Conservation (phyloP, 1,284 basidiomycete species). For the Puccinia sorghi region DNA sequence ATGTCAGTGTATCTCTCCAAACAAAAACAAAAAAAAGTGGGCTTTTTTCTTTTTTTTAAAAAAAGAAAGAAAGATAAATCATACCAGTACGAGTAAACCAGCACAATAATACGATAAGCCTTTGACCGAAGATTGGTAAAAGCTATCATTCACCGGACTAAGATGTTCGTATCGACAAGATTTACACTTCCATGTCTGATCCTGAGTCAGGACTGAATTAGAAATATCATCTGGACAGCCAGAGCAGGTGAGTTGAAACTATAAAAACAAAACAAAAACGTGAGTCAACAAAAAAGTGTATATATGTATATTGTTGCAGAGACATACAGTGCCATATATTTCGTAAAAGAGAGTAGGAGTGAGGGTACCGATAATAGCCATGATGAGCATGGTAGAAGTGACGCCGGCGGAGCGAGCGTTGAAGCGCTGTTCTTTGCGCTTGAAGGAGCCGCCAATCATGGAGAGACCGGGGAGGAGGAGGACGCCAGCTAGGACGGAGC, state of each 20-base stretch:
- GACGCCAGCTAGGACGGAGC: conserved; percentile 89
- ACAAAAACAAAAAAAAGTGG: conserved; percentile 48
- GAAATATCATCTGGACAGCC: conserved; percentile 69
- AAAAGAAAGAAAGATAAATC: conserved; percentile 56
- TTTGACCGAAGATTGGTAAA: conserved; percentile 95
- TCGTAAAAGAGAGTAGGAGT: conserved; percentile 98
- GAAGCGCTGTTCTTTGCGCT: conserved; percentile 93
- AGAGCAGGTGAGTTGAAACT: conserved; percentile 91
- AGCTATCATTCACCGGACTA: conserved; percentile 86
- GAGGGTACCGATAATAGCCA: conserved; percentile 97
- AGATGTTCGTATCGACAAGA: conserved; percentile 95
- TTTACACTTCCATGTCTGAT: conserved; percentile 77
- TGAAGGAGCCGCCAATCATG: conserved; percentile 92
- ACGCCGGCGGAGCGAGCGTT: conserved; percentile 98
- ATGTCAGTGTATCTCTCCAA: too few species aligned
- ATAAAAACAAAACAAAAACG: neutral
- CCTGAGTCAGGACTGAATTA: conserved; percentile 54
- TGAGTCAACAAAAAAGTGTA: neutral
- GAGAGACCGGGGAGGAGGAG: conserved; percentile 94
- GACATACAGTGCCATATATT: conserved; percentile 89
- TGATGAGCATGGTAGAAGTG: conserved; percentile 98
- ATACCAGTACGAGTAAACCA: conserved; percentile 78
- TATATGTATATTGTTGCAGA: neutral
- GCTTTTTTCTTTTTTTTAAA: too few species aligned
- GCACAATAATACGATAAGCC: conserved; percentile 93